Conservation (phyloP, 73 alveolate genomes). For the Symbiodinium natans region DNA sequence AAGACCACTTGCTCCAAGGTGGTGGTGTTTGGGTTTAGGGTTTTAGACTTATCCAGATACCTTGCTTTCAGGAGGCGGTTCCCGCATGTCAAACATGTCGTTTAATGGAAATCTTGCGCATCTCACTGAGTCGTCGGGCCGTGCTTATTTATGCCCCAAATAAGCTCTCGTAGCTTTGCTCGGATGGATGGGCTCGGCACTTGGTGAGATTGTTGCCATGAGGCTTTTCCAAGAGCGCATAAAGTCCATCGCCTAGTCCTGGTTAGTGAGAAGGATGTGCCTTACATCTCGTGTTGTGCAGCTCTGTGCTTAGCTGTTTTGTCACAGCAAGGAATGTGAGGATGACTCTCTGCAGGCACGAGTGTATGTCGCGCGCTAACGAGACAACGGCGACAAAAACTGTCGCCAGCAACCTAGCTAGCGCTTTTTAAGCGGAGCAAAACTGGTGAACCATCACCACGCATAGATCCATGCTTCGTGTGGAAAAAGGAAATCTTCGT, state of each 20-base stretch:
- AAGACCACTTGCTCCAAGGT: too few relatives aligned
- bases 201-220: background rate
- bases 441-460: too few relatives aligned
- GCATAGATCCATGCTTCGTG: too few relatives aligned
- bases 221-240: background rate
- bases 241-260: background rate
- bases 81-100: background rate
- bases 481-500: too few relatives aligned
- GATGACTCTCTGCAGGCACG: background rate
- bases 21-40: background rate
- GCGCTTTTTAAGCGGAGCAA: too few relatives aligned
- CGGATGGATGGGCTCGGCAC: background rate
- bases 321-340: too few relatives aligned
- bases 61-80: background rate
- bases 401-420: conserved; percentile 1
- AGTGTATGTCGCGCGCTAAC: background rate
- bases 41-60: background rate
- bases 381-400: background rate
- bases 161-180: too few relatives aligned
- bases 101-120: background rate
- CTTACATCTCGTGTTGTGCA: background rate
- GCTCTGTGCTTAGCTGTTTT: background rate
- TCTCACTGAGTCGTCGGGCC: background rate
- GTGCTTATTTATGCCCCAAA: too few relatives aligned
- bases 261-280: background rate